Evolutionary conservation across 768 basidiomycete species (phyloP).

Genomic region (Daedaleopsis sinensis): DNA sequence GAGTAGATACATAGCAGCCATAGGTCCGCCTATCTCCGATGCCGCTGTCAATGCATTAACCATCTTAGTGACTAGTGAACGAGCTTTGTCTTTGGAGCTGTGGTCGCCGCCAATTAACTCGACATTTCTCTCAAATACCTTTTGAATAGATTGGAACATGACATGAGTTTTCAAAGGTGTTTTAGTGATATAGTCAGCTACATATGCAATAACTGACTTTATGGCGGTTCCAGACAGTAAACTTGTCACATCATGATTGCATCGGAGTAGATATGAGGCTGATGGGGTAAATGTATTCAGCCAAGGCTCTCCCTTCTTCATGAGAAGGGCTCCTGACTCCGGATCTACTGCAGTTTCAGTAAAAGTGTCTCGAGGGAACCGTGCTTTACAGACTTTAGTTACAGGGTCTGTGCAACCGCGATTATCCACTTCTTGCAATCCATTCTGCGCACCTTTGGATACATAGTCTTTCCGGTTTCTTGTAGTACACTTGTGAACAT

Average conservation of each 20-base stretch:
- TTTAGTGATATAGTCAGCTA: constrained; percentile 1
- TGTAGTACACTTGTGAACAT: background rate
- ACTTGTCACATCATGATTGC: constrained; percentile 3
- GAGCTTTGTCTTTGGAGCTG: background rate
- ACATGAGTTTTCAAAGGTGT: constrained; percentile 1
- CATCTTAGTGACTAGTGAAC: constrained; percentile 3
- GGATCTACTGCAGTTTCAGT: background rate
- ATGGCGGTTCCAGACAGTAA: constrained; percentile 1
- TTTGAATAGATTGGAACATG: constrained; percentile 3
- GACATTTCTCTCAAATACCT: background rate
- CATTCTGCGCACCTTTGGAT: background rate
- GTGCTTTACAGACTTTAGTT: background rate
- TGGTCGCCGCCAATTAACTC: background rate
- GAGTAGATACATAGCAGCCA: background rate
- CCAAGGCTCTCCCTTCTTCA: constrained; percentile 7
- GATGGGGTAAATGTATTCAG: background rate
- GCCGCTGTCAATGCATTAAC: constrained; percentile 8
- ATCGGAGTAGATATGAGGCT: background rate
- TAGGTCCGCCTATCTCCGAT: constrained; percentile 18
- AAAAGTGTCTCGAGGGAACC: background rate
- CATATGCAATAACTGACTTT: constrained; percentile 1
- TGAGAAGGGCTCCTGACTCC: background rate
- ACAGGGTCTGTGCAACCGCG: background rate
- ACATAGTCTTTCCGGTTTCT: background rate
- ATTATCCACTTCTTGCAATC: background rate